phyloP scores from a whole-genome alignment of 2,329 filamentous ascomycete genomes.

The Neonectria faginata region DNA sequence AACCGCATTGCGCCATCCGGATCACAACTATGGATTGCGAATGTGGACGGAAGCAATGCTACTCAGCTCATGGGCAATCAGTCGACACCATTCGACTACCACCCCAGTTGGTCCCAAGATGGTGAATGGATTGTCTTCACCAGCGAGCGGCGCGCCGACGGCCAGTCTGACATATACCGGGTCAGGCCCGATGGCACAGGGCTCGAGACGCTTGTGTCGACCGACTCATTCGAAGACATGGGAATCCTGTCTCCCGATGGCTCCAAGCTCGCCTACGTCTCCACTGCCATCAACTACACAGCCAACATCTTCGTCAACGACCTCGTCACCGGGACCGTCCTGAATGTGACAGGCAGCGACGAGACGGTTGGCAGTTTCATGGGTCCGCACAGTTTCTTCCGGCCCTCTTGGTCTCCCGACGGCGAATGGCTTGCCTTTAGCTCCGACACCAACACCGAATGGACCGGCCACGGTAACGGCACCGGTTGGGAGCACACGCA shows the following conservation, averaged over 20 bases:
- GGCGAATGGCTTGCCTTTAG: conserved; percentile 19
- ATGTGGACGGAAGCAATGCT: conserved; percentile 14
- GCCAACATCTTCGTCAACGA: conserved; percentile 21
- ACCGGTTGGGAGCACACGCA: conserved; percentile 18
- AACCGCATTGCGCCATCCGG: conserved; percentile 18
- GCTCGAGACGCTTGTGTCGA: conserved; percentile 14
- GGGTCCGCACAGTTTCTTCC: conserved; percentile 19
- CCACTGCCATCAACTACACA: conserved; percentile 25
- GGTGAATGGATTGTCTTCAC: conserved; percentile 24
- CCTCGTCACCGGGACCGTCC: conserved; percentile 1
- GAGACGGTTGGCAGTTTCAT: conserved; percentile 18
- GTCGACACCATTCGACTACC: conserved; percentile 17
- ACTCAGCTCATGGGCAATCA: conserved; percentile 9
- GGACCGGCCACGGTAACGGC: conserved; percentile 15
- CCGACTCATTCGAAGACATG: conserved; percentile 22
- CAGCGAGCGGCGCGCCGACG: conserved; percentile 18
- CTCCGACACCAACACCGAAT: conserved; percentile 18
- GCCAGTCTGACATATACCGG: conserved; percentile 21
- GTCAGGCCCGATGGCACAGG: not conserved
- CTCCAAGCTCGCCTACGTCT: conserved; percentile 17
- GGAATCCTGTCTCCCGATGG: conserved; percentile 18
- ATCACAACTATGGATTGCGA: conserved; percentile 17
- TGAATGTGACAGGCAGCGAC: conserved; percentile 20
- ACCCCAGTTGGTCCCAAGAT: conserved; percentile 17
- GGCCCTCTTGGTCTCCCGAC: conserved; percentile 17